Evolutionary conservation across 176 grass and related monocot genomes (phyloP), one percentile per base, ranked within the genome.

Genomic region (Microstegium vimineum): DNA sequence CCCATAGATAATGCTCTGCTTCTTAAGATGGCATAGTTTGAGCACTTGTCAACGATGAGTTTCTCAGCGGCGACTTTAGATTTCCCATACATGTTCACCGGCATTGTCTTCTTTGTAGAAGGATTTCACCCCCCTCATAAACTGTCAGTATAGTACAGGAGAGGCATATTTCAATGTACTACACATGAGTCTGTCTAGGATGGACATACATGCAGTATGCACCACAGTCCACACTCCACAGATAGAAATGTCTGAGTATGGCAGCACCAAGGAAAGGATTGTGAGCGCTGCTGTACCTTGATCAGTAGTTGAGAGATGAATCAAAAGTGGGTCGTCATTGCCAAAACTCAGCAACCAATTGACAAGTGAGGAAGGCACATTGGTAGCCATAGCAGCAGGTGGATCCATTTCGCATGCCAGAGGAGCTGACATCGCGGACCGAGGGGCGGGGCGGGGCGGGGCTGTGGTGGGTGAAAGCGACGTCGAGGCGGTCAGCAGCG

Each of bases 1-100:
- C 10, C 95, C 95, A 30, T 94, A 98, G 56, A 98, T 98, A 27
- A 98, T 98, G 46, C 95, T n/a, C n/a, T 98, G 83, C 92, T 98
- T 86, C 92, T 90, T 54, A 98, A 82, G 71, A 98, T 94, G 12
- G 88, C 90, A 82, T 93, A 94, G 74, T 90, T 94, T 66, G 87
- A 78, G 70, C 82, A 90, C 65, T 88, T 89, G 27, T 90, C 78
- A 51, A 69, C 34, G 65, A 98, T 87, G 80, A 93, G 84, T 47
- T 94, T 84, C 81, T 94, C 95, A 52, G 95, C 95, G 64, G 89
- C 82, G 51, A 95, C 84, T 93, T 94, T 98, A 42, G 95, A 90
- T 80, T 90, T 90, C 12, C 90, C 95, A 57, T 98, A 98, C 92
- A 98, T 91, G 78, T 98, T 98, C 66, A 98, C 86, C 0, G 95